phyloP scores from a whole-genome alignment of 2,329 filamentous ascomycete genomes.

The Fusarium sp. region DNA sequence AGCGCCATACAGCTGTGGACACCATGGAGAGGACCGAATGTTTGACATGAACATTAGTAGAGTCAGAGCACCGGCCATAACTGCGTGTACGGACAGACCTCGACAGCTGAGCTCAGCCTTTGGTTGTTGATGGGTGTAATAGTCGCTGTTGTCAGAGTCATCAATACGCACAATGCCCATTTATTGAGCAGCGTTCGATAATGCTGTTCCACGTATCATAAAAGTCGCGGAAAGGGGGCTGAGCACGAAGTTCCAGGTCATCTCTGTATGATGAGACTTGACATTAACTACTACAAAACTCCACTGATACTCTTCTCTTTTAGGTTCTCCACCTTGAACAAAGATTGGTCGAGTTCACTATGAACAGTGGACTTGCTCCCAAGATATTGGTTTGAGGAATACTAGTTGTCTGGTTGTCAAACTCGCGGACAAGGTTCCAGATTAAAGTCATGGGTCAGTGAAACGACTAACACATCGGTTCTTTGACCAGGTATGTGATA shows the following conservation, averaged over 20 bases:
- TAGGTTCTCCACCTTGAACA: fast-evolving
- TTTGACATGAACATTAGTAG: not conserved
- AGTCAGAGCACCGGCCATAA: not conserved
- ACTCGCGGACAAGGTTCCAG: not conserved
- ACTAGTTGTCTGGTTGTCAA: not conserved
- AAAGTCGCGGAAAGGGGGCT: fast-evolving
- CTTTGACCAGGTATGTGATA: fast-evolving
- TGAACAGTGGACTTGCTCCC: fast-evolving
- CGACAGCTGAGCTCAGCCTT: not conserved
- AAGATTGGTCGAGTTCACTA: fast-evolving
- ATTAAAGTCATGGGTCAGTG: fast-evolving
- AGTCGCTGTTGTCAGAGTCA: not conserved
- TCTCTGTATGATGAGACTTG: not conserved
- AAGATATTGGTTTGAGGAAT: not conserved
- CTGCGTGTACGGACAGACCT: not conserved
- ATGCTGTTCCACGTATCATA: not conserved
- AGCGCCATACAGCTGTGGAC: not conserved
- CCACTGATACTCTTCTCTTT: fast-evolving
- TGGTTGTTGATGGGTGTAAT: not conserved
- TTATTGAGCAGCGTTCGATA: fast-evolving
- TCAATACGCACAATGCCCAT: fast-evolving
- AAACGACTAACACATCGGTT: too few relatives aligned
- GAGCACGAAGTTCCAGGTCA: fast-evolving
- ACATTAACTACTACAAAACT: fast-evolving
- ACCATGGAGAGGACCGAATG: not conserved